A percentile compares a stretch with the other conserved stretches of the same genome.
phyloP scores from a whole-genome alignment of 2,329 filamentous ascomycete species.

The Pseudogymnoascus sp. region DNA sequence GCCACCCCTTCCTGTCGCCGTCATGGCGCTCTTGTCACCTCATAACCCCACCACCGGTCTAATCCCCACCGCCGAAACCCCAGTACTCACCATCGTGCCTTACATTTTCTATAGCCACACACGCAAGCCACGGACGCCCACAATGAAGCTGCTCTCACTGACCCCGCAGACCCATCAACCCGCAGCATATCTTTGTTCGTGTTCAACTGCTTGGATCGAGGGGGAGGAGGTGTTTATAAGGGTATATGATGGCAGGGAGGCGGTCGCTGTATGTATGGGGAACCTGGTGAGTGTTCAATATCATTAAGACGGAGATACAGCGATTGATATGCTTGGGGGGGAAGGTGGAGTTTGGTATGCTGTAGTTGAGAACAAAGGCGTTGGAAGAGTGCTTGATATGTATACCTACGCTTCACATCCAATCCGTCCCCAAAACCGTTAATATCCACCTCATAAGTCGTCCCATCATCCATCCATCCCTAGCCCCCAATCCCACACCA shows the following conservation, averaged over 20 bases:
- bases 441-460: neutral
- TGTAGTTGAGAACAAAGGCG: neutral
- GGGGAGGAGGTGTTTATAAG: neutral
- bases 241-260: too few relatives aligned
- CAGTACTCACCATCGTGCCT: neutral
- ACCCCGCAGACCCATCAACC: too few relatives aligned
- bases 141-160: neutral
- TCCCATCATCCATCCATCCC: neutral
- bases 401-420: neutral
- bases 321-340: neutral
- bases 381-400: neutral
- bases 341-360: neutral
- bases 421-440: neutral
- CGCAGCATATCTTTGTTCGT: too few relatives aligned
- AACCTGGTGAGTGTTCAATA: too few relatives aligned
- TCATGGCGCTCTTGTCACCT: neutral
- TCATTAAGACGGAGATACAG: neutral
- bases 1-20: neutral
- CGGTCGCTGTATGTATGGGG: too few relatives aligned
- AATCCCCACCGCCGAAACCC: neutral
- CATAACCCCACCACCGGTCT: neutral
- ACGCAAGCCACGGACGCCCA: neutral
- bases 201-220: neutral
- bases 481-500: neutral
- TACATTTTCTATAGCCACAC: neutral